Base-by-base conservation (phyloP, 805 yeast species). In the Myxozyma vanderwaltii region DNA sequence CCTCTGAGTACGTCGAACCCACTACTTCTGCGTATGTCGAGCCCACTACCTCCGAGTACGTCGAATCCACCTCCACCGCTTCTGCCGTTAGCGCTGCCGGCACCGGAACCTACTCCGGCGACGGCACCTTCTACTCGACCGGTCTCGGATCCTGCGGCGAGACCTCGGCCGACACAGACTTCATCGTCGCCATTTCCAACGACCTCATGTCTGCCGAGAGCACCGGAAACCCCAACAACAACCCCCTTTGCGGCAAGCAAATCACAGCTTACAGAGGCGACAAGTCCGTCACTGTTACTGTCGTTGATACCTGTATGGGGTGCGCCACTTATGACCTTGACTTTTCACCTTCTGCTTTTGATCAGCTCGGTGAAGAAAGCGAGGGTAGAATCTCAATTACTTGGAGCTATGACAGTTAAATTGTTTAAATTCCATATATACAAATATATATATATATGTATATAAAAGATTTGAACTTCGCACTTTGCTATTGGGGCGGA, bases 311-410 rank as follows among this genome's bases (percentile, higher is more conserved):
- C 63, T 84, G 88, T 73, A 80, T 75, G 54, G 85, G 82, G 24
- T 84, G 88, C 68, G 63, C 70, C 26, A 68, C 72, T 51, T 70
- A 80, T 58, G 82, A 78, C 66, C 78, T 84, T 59, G 88, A 84
- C 67, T 76, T 84, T 57, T 81, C 86, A n/a, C 86, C 86, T 7
- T 68, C 81, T 57, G 88, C 88, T 4, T 84, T 84, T 69, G 54
- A 72, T 39, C 67, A 74, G 63, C 72, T 84, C 61, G 86, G 86
- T 15, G 81, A 78, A 66, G 71, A 74, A 69, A 74, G 70, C 52
- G 79, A 76, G 66, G 88, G 88, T 45, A 79, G 84, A 62, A 77
- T 84, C 63, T 72, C 76, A 24, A 77, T 84, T 67, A 70, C 79
- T 51, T 84, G 88, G 88, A 70, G 74, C 58, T 77, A 75, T 74